Conservation (phyloP, 495 filamentous ascomycete genomes). For the Talaromyces wortmannii region DNA sequence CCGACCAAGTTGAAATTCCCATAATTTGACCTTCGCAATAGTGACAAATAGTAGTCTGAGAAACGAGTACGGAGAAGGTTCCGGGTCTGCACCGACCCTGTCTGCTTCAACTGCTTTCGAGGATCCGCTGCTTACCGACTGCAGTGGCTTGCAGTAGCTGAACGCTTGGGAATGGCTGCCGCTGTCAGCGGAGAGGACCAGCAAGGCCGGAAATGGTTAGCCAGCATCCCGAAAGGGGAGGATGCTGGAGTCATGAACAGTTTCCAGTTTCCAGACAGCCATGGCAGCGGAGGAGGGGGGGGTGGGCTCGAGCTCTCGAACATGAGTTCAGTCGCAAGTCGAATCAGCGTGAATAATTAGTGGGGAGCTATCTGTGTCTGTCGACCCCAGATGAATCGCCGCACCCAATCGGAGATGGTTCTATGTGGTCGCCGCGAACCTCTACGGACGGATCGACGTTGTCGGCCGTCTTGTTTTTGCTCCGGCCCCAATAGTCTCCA, state of each 20-base stretch:
- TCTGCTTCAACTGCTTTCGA: constrained; percentile 5
- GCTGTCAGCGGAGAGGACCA: constrained; percentile 23
- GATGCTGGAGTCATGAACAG: background rate
- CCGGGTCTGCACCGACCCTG: background rate
- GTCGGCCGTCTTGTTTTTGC: background rate
- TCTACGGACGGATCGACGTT: constrained; percentile 1
- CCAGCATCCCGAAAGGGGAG: background rate
- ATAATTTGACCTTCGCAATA: background rate
- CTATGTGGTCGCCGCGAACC: background rate
- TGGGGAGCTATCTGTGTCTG: constrained; percentile 1
- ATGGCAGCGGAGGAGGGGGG: background rate
- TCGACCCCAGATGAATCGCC: background rate
- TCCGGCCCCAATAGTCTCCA: constrained; percentile 2
- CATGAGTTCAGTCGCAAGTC: constrained; percentile 1
- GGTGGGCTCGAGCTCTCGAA: background rate
- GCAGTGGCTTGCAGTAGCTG: constrained; percentile 31
- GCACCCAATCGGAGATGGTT: constrained; percentile 1
- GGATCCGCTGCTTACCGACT: background rate
- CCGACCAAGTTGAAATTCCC: background rate
- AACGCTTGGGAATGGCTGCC: constrained; percentile 13
- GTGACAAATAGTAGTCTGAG: background rate
- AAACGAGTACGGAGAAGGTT: background rate
- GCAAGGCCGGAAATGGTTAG: constrained; percentile 8
- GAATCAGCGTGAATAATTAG: background rate
- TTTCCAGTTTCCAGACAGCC: constrained; percentile 1